Base-by-base conservation (phyloP, 805 yeast species). In the Kockiozyma suomiensis region DNA sequence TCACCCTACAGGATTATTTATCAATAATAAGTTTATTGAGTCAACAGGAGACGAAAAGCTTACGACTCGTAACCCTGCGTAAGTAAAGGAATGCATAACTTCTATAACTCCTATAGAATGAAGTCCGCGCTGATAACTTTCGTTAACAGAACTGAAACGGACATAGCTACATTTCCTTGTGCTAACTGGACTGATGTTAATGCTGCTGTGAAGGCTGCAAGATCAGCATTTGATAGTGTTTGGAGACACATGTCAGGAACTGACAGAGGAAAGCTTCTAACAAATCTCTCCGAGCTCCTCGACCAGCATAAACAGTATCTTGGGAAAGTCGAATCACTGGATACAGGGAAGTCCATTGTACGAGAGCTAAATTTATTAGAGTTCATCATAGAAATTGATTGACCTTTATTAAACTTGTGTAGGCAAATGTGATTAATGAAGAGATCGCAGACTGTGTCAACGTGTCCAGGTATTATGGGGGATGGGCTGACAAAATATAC, bases 1-100 rank as follows among this genome's bases (percentile, higher is more conserved):
- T 53, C 96, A 88, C 77, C 97, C 97, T 69, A 85, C 88, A 10
- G 97, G 97, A 65, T 77, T 92, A 69, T 92, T 89, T 80, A 90
- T 92, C 74, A 87, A 90, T 79, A 89, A 89, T 75, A 89, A 89
- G 74, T 90, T 87, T 70, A 85, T 86, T 57, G 69, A 77, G 50
- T 80, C 88, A 6, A 74, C 76, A 35, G 81, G 82, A 56, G 82
- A 81, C 56, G 78, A 82, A 69, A 83, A 85, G n/a, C 76, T 87
- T 59, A 71, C 76, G 4, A 53, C 46, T 4, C n/a, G 45, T n/a
- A 40, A 54, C 46, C 65, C 62, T 7, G 52, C 45, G 65, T 61
- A 26, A 5, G 51, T 26, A 17, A 21, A 10, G 23, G 10, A 41
- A n/a, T 46, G n/a, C 26, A 5, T 25, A 13, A 2, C n/a, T n/a